A percentile compares a stretch with the other conserved stretches of the same genome.
phyloP scores from a whole-genome alignment of 2,329 filamentous ascomycete species.

The Ascochyta fabae region DNA sequence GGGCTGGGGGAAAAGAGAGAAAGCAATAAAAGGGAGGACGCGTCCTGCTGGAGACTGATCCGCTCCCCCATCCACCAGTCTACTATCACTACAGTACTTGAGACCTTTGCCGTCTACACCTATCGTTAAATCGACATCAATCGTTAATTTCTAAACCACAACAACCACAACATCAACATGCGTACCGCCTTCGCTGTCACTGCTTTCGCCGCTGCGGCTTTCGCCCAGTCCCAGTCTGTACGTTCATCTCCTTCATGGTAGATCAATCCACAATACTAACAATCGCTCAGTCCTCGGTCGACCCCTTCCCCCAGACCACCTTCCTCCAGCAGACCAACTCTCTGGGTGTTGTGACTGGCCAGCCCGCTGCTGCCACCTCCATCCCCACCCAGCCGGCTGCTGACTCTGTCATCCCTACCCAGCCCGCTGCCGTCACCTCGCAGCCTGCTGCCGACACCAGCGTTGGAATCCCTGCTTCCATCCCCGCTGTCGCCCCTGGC shows the following conservation, averaged over 20 bases:
- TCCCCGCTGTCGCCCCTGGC: slow-evolving; percentile 47
- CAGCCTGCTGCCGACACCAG: slow-evolving; percentile 36
- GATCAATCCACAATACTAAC: slow-evolving; percentile 9
- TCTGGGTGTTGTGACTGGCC: slow-evolving; percentile 41
- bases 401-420: slow-evolving; percentile 31
- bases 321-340: slow-evolving; percentile 42
- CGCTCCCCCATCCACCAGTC: not conserved
- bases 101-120: slow-evolving; percentile 13
- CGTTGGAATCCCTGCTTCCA: slow-evolving; percentile 35
- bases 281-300: slow-evolving; percentile 21
- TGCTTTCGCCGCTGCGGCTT: slow-evolving; percentile 33
- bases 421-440: slow-evolving; percentile 30
- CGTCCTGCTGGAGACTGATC: slow-evolving; percentile 1
- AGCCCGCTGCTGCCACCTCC: slow-evolving; percentile 31
- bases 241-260: slow-evolving; percentile 16
- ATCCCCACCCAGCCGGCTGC: slow-evolving; percentile 35
- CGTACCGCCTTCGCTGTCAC: slow-evolving; percentile 35
- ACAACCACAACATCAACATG: slow-evolving; percentile 29
- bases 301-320: slow-evolving; percentile 36
- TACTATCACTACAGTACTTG: not conserved
- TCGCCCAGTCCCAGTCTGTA: slow-evolving; percentile 30
- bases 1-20: slow-evolving; percentile 2
- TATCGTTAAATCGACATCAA: slow-evolving; percentile 9
- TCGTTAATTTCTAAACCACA: slow-evolving; percentile 17
- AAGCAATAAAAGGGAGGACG: not conserved